phyloP scores from a whole-genome alignment of 1,284 basidiomycete species.

The Trametes polyzona region DNA sequence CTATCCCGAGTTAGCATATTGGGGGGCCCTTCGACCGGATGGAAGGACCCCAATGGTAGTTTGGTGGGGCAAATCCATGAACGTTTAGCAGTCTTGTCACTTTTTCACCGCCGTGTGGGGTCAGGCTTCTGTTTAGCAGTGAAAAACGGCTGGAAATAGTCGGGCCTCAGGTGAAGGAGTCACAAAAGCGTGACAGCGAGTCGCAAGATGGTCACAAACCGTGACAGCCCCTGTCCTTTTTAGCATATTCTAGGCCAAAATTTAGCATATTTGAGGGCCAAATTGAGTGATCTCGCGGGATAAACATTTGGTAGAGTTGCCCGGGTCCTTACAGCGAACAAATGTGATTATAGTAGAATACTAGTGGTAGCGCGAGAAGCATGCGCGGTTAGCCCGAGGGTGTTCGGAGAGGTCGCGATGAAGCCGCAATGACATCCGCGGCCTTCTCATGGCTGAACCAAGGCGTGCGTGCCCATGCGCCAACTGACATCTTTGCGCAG shows the following conservation, averaged over 20 bases:
- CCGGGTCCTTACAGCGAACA: background rate
- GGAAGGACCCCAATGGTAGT: no score
- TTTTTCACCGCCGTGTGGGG: no score
- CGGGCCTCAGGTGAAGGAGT: background rate
- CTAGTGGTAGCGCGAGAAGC: background rate
- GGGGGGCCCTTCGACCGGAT: no score
- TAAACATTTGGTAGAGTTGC: background rate
- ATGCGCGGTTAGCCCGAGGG: no score
- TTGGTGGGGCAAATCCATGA: no score
- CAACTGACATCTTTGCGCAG: background rate
- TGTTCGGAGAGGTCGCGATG: background rate
- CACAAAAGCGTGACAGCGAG: background rate
- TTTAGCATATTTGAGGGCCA: constrained; percentile 2
- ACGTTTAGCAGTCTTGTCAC: no score
- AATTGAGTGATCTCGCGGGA: background rate
- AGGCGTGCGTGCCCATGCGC: background rate
- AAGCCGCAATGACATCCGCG: background rate
- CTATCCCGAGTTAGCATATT: no score
- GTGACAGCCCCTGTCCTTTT: background rate
- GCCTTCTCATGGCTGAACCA: background rate
- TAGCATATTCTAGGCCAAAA: background rate
- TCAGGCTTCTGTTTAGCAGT: no score
- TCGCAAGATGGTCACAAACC: background rate
- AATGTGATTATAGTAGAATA: no score
- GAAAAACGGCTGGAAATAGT: no score